Base-by-base conservation (phyloP, 441 rosid species). In the Flueggea neowawraea region DNA sequence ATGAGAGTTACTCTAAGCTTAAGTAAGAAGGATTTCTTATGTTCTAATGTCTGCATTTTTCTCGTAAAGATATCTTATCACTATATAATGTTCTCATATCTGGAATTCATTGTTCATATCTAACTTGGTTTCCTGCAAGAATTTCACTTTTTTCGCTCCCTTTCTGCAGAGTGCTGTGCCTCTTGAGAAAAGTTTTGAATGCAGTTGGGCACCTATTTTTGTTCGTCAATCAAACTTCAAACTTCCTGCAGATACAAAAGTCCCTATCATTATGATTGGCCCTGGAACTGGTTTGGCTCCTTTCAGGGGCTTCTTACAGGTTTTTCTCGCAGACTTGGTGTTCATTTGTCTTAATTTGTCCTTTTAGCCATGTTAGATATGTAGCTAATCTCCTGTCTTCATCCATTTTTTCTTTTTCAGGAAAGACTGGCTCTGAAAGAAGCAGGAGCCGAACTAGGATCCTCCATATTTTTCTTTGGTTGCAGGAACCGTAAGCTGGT, bases 281-380 rank as follows among this genome's bases (percentile, higher is more conserved):
- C 98, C 99, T 50, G 98, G 98, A 58, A 91, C 98, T 66, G 99
- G 99, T 48, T 77, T 89, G 69, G 98, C 99, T 78, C 99, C 98
- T 55, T 95, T 95, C 77, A 82, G 99, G 75, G 99, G 98, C 52
- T 95, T 95, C 85, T 87, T 95, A 67, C 99, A 88, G 91, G 95
- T 87, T 61, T 44, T 4, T 10, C 12, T 2, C n/a, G 0, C 50
- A 16, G 32, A 45, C 32, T 50, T 15, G 47, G 14, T 10, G 16
- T 22, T 54, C 16, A 50, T 43, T 7, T 57, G 15, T 44, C 55
- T 14, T 57, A 47, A 39, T 54, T 10, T 28, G 10, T 14, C 31
- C 48, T 11, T 47, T 12, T 14, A 47, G n/a, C n/a, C 50, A 47
- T 47, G 50, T 11, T 14, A 15, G 6, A n/a, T 31, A 49, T 22